Percentiles rank a stretch among this genome's conserved stretches.
Conservation (phyloP, 2,329 filamentous ascomycete species). For the Colletotrichum higginsianum region DNA sequence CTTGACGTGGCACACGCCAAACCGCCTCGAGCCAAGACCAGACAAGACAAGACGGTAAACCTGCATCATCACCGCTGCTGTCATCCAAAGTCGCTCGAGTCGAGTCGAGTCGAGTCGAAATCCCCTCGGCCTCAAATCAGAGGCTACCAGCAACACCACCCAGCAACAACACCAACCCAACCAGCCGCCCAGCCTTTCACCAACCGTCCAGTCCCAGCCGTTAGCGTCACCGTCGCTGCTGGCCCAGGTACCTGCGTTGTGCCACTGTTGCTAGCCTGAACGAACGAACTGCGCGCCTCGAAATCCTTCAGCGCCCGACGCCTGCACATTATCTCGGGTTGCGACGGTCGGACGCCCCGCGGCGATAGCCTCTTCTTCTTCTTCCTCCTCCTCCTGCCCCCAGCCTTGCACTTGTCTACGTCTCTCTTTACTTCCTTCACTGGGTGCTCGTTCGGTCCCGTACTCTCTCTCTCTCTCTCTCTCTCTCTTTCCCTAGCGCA, state of each 20-base stretch:
- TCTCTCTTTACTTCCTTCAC: neutral
- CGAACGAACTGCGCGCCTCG: too few relatives aligned
- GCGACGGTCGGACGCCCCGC: slow-evolving; percentile 1
- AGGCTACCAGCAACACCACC: neutral
- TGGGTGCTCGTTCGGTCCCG: too few relatives aligned
- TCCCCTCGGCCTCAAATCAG: neutral
- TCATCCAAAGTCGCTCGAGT: too few relatives aligned
- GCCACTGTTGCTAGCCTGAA: neutral
- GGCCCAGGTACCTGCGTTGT: neutral
- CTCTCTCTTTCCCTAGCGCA: neutral
- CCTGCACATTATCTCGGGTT: neutral
- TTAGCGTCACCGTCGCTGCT: neutral
- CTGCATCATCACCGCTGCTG: too few relatives aligned
- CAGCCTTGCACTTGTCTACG: slow-evolving; percentile 1
- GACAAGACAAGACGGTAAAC: too few relatives aligned
- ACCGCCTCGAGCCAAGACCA: neutral
- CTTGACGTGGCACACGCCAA: slow-evolving; percentile 19
- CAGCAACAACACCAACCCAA: neutral
- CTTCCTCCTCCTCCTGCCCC: neutral
- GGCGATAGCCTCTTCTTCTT: neutral
- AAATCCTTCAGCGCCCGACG: neutral
- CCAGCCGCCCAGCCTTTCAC: neutral
- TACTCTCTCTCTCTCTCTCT: neutral
- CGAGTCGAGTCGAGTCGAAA: neutral
- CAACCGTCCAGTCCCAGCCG: neutral